phyloP scores from a whole-genome alignment of 495 filamentous ascomycete genomes.

The Podospora appendiculata region DNA sequence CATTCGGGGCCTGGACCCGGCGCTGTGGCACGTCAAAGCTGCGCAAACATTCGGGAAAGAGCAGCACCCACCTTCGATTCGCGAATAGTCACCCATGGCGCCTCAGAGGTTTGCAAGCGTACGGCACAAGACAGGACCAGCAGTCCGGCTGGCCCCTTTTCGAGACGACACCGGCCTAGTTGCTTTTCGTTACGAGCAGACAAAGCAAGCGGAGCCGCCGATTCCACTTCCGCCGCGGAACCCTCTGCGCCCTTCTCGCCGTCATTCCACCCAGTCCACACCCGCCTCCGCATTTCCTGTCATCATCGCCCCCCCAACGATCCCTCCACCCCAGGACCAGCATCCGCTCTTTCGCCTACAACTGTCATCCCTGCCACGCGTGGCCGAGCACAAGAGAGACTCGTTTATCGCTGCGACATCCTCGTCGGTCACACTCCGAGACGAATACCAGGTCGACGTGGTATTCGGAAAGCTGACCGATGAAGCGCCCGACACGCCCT shows the following conservation, averaged over 20 bases:
- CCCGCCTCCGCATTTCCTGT: constrained; percentile 12
- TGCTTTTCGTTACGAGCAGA: constrained; percentile 49
- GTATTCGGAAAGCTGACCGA: constrained; percentile 29
- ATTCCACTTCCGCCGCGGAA: constrained; percentile 42
- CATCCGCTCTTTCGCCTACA: constrained; percentile 39
- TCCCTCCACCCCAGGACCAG: constrained; percentile 37
- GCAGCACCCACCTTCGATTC: background rate
- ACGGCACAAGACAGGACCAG: constrained; percentile 24
- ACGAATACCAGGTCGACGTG: constrained; percentile 30
- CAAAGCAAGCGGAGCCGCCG: constrained; percentile 45
- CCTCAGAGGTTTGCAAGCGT: constrained; percentile 26
- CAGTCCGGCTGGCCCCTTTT: constrained; percentile 30
- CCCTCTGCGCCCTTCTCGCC: constrained; percentile 21
- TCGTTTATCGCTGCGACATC: constrained; percentile 47
- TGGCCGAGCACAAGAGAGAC: constrained; percentile 36
- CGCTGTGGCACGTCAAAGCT: background rate
- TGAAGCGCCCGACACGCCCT: constrained; percentile 14
- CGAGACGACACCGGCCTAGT: constrained; percentile 41
- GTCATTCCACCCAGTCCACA: constrained; percentile 19
- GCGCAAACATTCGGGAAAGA: background rate
- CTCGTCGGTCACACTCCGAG: constrained; percentile 39
- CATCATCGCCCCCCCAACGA: constrained; percentile 28
- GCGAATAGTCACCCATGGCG: constrained; percentile 16
- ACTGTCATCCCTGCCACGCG: constrained; percentile 14
- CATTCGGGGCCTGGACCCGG: background rate